phyloP scores from a whole-genome alignment of 2,329 filamentous ascomycete species.

The Hypoxylon sp. region DNA sequence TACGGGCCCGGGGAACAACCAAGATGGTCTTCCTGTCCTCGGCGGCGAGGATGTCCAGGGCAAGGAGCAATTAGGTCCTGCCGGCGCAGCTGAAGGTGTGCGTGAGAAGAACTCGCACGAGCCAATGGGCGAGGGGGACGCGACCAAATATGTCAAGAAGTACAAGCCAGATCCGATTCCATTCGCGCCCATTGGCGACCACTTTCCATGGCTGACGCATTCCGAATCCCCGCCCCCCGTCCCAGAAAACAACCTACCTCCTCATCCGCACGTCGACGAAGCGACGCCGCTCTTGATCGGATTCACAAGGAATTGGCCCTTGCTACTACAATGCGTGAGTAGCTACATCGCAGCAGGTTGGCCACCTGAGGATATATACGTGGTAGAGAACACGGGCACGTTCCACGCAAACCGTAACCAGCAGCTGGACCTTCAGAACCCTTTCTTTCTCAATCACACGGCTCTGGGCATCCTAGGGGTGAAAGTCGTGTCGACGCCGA shows the following conservation, averaged over 20 bases:
- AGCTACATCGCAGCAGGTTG: conserved; percentile 70
- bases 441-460: conserved; percentile 68
- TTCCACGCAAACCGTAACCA: conserved; percentile 64
- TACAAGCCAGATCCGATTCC: conserved; percentile 54
- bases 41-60: conserved; percentile 15
- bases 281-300: conserved; percentile 63
- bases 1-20: conserved; percentile 10
- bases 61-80: conserved; percentile 30
- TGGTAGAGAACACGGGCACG: conserved; percentile 70
- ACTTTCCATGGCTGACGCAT: conserved; percentile 57
- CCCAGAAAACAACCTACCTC: conserved; percentile 55
- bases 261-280: conserved; percentile 55
- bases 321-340: conserved; percentile 67
- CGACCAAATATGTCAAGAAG: conserved; percentile 47
- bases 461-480: conserved; percentile 64
- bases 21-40: conserved; percentile 21
- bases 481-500: conserved; percentile 64
- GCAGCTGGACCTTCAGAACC: conserved; percentile 64
- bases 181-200: conserved; percentile 55
- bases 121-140: conserved; percentile 38
- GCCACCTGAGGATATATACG: conserved; percentile 67
- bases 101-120: conserved; percentile 46
- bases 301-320: conserved; percentile 67
- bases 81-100: conserved; percentile 39
- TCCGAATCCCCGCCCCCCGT: conserved; percentile 51